Base-by-base conservation (phyloP, 2,329 filamentous ascomycete genomes). In the Cadophora gregata region DNA sequence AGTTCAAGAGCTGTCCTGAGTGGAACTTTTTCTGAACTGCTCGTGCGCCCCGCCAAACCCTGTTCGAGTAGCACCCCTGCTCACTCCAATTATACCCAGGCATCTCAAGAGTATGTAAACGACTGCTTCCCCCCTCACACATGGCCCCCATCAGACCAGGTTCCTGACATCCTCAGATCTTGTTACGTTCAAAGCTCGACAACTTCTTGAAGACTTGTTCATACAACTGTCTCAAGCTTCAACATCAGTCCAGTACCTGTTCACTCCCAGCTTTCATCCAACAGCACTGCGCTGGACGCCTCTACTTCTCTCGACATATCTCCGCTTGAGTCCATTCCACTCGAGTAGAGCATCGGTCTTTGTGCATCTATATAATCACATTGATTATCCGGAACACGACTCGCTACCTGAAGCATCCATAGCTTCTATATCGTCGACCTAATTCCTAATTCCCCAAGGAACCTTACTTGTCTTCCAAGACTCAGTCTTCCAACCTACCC, bases 21-120 rank as follows among this genome's bases (percentile, higher is more conserved):
- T 68, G 65, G 66, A 66, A 70, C 47, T 55, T 62, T n/a, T 64
- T 67, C 66, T 64, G 63, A 55, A 65, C 64, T 72, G 72, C 70
- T 71, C 69, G 72, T 72, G 74, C 73, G 62, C 70, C 70, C 70
- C 70, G 58, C 68, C 70, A 71, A 63, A 72, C 69, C 73, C 65
- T 72, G 68, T 71, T 70, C 47, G 69, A 70, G 64, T 61, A 66
- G 62, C 27, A 64, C 63, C 65, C 63, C 62, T 55, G 68, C 60
- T 21, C 66, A 59, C 56, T 70, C 51, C 63, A 69, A 24, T 67
- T 63, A 72, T 64, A 68, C 65, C 47, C 66, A 65, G 69, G 63
- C 66, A 67, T 64, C 69, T 64, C 58, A 62, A 69, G 62, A 73
- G 72, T 75, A 75, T 75, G 73, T 75, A 75, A 71, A 75, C 65